A percentile compares a stretch with the other conserved stretches of the same genome.
Conservation (phyloP, 1,139 yeast species). For the Yamadazyma conglobata region DNA sequence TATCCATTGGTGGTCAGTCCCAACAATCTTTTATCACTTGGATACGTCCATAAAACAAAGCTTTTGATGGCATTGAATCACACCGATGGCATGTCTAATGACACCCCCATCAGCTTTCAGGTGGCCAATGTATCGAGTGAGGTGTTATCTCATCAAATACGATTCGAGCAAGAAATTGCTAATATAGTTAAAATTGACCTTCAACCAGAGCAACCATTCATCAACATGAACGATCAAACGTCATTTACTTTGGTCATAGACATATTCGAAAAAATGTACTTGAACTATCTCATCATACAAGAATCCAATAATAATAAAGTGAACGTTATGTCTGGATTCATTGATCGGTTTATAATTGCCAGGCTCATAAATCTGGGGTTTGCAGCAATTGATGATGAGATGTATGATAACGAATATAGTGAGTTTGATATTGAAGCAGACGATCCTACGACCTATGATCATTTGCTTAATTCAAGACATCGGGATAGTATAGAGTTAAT, state of each 20-base stretch:
- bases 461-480: constrained; percentile 13
- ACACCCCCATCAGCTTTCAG: constrained; percentile 23
- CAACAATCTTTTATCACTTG: constrained; percentile 27
- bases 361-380: constrained; percentile 30
- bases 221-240: constrained; percentile 30
- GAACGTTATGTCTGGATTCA: constrained; percentile 33
- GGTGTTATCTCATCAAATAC: constrained; percentile 24
- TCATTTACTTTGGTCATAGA: constrained; percentile 38
- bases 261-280: constrained; percentile 38
- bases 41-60: constrained; percentile 34
- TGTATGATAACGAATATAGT: constrained; percentile 5
- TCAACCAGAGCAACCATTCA: constrained; percentile 18
- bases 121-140: constrained; percentile 17
- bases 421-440: constrained; percentile 18
- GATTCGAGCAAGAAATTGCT: constrained; percentile 19
- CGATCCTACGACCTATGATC: constrained; percentile 1
- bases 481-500: constrained; percentile 28
- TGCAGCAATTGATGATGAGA: constrained; percentile 18
- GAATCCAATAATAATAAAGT: constrained; percentile 13
- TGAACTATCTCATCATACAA: constrained; percentile 34
- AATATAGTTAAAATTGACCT: constrained; percentile 16
- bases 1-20: constrained; percentile 35
- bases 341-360: constrained; percentile 39
- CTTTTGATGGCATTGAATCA: constrained; percentile 16
- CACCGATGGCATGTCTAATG: constrained; percentile 8